A percentile compares a stretch with the other conserved stretches of the same genome.
These are phyloP conservation scores for Edaphochlamys debaryana DNA, from an alignment of 139 green algal genomes.

Conservation along the genomic window DNA sequence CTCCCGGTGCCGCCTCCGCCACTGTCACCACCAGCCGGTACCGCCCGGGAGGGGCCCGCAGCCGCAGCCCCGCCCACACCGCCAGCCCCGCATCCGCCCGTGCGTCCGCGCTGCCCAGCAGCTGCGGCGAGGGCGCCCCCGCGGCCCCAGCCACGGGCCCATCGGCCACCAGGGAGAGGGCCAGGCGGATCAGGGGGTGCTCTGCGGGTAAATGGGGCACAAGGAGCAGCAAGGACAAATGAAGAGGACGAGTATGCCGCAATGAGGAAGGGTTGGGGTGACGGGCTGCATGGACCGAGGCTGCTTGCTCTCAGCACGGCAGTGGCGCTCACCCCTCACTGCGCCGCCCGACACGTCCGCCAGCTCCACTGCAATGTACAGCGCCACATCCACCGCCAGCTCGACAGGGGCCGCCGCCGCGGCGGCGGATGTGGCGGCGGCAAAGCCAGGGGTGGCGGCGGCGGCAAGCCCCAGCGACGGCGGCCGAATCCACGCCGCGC, in stretches of 20 bases:
- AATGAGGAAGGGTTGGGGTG: too few species aligned
- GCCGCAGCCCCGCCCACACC: not conserved
- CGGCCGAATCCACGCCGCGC: not conserved
- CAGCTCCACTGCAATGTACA: not conserved
- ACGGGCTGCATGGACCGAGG: too few species aligned
- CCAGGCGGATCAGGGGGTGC: not conserved
- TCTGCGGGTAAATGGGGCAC: not conserved
- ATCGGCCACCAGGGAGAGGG: not conserved
- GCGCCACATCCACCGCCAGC: not conserved
- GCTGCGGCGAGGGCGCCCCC: too few species aligned
- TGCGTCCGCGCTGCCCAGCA: not conserved
- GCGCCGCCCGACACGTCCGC: not conserved
- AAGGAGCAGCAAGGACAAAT: too few species aligned
- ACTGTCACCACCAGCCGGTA: not conserved
- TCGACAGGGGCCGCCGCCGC: not conserved
- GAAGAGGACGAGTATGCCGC: too few species aligned
- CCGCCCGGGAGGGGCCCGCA: not conserved
- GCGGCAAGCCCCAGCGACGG: not conserved
- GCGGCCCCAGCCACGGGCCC: too few species aligned
- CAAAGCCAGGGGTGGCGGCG: too few species aligned
- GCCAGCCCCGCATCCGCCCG: not conserved
- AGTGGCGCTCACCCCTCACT: not conserved
- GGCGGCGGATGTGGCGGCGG: not conserved
- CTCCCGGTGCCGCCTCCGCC: not conserved
- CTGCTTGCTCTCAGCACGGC: too few species aligned